These are phyloP conservation scores for Aspergillus glaucus DNA, from an alignment of 2,329 filamentous ascomycete species.

Conservation along the genomic window DNA sequence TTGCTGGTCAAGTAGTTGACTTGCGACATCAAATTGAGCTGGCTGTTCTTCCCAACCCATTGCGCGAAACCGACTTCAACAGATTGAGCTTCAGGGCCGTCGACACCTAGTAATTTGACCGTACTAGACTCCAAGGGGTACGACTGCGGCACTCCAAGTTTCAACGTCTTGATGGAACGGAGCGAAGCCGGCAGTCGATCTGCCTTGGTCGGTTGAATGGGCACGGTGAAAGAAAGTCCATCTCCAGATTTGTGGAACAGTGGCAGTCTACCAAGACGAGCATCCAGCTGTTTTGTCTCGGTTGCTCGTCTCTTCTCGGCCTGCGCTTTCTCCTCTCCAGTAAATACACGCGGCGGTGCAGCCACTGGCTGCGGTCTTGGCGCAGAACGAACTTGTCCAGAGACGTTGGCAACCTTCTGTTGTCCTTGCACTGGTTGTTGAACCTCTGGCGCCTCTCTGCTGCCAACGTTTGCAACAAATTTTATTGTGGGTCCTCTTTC, in stretches of 20 bases:
- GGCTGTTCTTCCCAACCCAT: slow-evolving; percentile 50
- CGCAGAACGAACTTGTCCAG: background rate
- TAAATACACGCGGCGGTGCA: slow-evolving; percentile 44
- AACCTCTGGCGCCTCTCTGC: slow-evolving; percentile 16
- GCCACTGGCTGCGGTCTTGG: slow-evolving; percentile 12
- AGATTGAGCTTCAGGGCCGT: slow-evolving; percentile 53
- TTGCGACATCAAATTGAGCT: slow-evolving; percentile 64
- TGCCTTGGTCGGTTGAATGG: slow-evolving; percentile 60
- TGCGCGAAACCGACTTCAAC: slow-evolving; percentile 61
- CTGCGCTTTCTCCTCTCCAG: slow-evolving; percentile 53
- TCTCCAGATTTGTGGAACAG: slow-evolving; percentile 64
- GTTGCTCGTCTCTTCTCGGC: slow-evolving; percentile 59
- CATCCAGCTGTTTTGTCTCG: slow-evolving; percentile 67
- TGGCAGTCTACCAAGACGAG: slow-evolving; percentile 62
- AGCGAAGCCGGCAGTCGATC: slow-evolving; percentile 56
- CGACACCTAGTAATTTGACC: slow-evolving; percentile 59
- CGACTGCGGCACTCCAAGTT: slow-evolving; percentile 61
- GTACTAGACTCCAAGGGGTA: slow-evolving; percentile 66
- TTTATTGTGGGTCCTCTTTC: slow-evolving; percentile 68
- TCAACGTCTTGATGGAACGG: slow-evolving; percentile 56
- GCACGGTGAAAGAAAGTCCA: slow-evolving; percentile 63
- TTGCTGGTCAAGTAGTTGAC: slow-evolving; percentile 70
- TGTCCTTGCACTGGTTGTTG: slow-evolving; percentile 2
- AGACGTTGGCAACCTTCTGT: background rate
- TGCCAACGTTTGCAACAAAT: slow-evolving; percentile 55